phyloP scores from a whole-genome alignment of 2,329 filamentous ascomycete species.

The Beauveria caledonica region DNA sequence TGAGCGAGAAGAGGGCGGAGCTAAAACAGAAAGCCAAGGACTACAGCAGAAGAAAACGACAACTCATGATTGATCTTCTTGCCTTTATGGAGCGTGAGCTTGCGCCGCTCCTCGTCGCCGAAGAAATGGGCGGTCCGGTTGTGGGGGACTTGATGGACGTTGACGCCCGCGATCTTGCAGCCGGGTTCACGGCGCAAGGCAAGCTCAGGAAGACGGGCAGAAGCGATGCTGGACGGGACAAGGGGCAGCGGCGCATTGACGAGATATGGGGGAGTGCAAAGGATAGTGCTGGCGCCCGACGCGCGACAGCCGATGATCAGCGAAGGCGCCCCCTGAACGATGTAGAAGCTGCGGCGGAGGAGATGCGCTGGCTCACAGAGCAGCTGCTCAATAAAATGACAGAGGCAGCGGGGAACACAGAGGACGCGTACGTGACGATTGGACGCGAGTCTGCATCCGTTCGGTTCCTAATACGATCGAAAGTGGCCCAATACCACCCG shows the following conservation, averaged over 20 bases:
- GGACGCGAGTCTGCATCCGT: slow-evolving; percentile 52
- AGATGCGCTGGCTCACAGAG: slow-evolving; percentile 54
- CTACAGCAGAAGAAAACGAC: slow-evolving; percentile 53
- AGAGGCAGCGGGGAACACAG: slow-evolving; percentile 45
- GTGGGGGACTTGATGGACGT: slow-evolving; percentile 66
- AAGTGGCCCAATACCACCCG: slow-evolving; percentile 59
- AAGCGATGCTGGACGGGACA: slow-evolving; percentile 33
- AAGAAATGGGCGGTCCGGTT: slow-evolving; percentile 75
- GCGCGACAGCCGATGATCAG: not conserved
- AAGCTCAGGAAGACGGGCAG: slow-evolving; percentile 39
- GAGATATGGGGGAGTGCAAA: slow-evolving; percentile 48
- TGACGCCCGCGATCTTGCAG: slow-evolving; percentile 48
- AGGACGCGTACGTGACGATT: slow-evolving; percentile 51
- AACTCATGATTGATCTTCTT: slow-evolving; percentile 56
- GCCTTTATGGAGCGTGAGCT: slow-evolving; percentile 64
- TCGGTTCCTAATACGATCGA: slow-evolving; percentile 55
- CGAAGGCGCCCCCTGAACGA: slow-evolving; percentile 32
- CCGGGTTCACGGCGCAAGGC: slow-evolving; percentile 52
- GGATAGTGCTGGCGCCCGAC: slow-evolving; percentile 15
- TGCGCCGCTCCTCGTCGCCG: slow-evolving; percentile 69
- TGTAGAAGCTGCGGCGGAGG: slow-evolving; percentile 41
- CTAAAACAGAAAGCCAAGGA: slow-evolving; percentile 49
- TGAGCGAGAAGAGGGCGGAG: slow-evolving; percentile 52
- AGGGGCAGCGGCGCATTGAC: slow-evolving; percentile 52
- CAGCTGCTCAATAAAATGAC: slow-evolving; percentile 51